Percentiles rank a stretch among this genome's conserved stretches.
Evolutionary conservation across 225 moss, liverwort and hornwort species (phyloP).

Genomic region (Sphagnum tenellum): DNA sequence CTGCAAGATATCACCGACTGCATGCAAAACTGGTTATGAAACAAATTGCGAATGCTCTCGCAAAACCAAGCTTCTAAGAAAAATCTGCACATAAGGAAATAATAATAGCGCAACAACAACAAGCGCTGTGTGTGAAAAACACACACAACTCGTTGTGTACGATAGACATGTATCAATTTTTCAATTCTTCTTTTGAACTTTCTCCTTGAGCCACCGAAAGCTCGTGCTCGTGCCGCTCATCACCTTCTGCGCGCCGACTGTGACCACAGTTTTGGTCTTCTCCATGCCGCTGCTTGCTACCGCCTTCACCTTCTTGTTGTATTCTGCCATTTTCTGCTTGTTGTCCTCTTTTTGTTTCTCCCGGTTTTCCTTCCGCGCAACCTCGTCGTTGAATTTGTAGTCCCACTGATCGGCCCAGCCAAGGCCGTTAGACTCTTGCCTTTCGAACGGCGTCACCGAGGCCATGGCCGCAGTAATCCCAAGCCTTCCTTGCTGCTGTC

Average conservation of each 20-base stretch:
- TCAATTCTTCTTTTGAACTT: constrained; percentile 26
- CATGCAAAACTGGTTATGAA: too few species aligned
- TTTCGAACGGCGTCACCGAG: too few species aligned
- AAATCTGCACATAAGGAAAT: too few species aligned
- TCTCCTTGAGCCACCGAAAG: constrained; percentile 44
- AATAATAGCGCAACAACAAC: too few species aligned
- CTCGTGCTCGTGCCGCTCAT: constrained; percentile 25
- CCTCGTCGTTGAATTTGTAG: constrained; percentile 30
- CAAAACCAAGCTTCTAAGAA: too few species aligned
- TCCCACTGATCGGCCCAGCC: constrained; percentile 54
- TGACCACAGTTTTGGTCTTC: constrained; percentile 42
- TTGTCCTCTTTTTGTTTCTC: constrained; percentile 8
- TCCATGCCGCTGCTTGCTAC: constrained; percentile 31
- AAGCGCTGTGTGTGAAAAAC: too few species aligned
- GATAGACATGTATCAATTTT: background rate
- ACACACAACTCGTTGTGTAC: too few species aligned
- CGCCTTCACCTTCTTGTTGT: constrained; percentile 41
- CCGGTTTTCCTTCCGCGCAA: background rate
- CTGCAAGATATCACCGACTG: too few species aligned
- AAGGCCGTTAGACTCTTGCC: constrained; percentile 15
- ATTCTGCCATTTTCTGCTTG: constrained; percentile 35
- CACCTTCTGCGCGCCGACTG: constrained; percentile 39
- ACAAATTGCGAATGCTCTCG: too few species aligned
- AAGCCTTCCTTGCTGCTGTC: too few species aligned
- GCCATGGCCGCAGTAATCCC: too few species aligned